Percentiles rank a stretch among this genome's conserved stretches.
phyloP scores from a whole-genome alignment of 1,139 yeast genomes.

The Kurtzmaniella quercitrusa region DNA sequence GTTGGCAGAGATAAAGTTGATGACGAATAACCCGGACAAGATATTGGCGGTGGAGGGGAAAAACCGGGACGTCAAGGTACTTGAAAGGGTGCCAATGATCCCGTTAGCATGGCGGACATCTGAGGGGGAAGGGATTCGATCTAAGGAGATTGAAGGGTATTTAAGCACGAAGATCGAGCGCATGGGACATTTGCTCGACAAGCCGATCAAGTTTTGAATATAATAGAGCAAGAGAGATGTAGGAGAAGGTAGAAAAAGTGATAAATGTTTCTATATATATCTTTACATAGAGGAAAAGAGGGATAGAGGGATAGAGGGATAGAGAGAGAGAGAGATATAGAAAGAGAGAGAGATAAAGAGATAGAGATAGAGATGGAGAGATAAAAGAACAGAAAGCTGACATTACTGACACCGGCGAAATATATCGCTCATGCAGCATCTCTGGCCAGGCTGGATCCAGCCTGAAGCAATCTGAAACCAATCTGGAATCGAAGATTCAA shows the following conservation, averaged over 20 bases:
- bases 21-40: constrained; percentile 96
- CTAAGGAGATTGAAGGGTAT: constrained; percentile 88
- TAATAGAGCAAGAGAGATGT: background rate
- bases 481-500: too few species aligned
- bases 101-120: constrained; percentile 82
- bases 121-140: constrained; percentile 58
- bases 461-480: too few species aligned
- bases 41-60: constrained; percentile 90
- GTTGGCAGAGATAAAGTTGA: constrained; percentile 61
- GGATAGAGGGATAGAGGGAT: too few species aligned
- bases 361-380: too few species aligned
- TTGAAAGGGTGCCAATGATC: constrained; percentile 91
- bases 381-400: too few species aligned
- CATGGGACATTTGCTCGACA: constrained; percentile 88
- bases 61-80: constrained; percentile 63
- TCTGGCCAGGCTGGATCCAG: too few species aligned
- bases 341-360: too few species aligned
- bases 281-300: too few species aligned
- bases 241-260: background rate
- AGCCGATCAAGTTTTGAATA: constrained; percentile 40
- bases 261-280: too few species aligned
- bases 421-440: too few species aligned
- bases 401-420: too few species aligned
- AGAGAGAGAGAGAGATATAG: too few species aligned
- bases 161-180: constrained; percentile 89